Base-by-base conservation (phyloP, 768 basidiomycete genomes). In the Macrolepiota fuliginosa region DNA sequence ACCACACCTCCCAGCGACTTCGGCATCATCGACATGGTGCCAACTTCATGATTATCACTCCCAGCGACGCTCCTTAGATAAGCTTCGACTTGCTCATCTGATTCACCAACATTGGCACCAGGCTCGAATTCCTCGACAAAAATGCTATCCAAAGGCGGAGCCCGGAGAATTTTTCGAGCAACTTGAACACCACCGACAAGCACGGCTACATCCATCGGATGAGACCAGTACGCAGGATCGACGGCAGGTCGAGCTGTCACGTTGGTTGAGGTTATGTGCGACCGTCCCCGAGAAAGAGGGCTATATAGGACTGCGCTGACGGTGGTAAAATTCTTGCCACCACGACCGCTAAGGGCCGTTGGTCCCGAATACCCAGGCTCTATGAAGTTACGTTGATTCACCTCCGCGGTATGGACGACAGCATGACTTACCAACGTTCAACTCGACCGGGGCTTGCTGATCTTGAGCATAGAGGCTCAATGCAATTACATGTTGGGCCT, bases 201-300 rank as follows among this genome's bases (percentile, higher is more conserved):
- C 2, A 73, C 62, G 2, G 70, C 66, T 9, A 72, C 58, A 62
- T 77, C 77, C 13, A 72, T 50, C 0, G 72, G 70, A 57, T 75
- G 73, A 0, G 70, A 56, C 63, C 75, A 74, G 61, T 78, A 85
- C 46, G 79, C 78, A 0, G 84, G 82, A 66, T 86, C 79, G 63
- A 85, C 82, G 3, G 70, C 67, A 0, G 85, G 83, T 24, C 73
- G 63, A n/a, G 69, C 67, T 62, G 76, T 76, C 1, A 77, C 72
- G 65, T 76, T 67, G 5, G 76, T 72, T 3, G 80, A 80, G 17
- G 71, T 76, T 62, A 84, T 79, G 50, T 80, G 75, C 22, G 83
- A 74, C 6, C 74, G 72, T 15, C 83, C 83, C 24, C 82, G 75
- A 24, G 80, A 78, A 52, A 79, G 70, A 0, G 80, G 79, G 13